phyloP scores from a whole-genome alignment of 2,329 filamentous ascomycete genomes.

The Botrytis tulipae region DNA sequence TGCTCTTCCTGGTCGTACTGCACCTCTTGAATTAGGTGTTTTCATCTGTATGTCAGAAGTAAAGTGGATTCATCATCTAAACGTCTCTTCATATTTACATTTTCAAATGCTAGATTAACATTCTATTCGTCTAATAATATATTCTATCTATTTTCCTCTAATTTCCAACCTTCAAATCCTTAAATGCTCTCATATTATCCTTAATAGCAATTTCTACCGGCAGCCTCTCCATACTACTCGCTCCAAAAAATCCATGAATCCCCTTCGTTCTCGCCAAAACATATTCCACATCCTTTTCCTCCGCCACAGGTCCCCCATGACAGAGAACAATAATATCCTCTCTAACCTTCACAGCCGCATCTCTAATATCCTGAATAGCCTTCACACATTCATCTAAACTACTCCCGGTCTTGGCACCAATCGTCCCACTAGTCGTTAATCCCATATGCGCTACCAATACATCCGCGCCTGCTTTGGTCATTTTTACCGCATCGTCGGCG shows the following conservation, averaged over 20 bases:
- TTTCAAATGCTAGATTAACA: neutral
- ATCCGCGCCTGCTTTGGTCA: slow-evolving; percentile 65
- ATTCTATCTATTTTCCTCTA: neutral
- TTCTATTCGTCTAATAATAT: neutral
- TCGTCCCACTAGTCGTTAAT: slow-evolving; percentile 61
- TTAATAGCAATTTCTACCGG: slow-evolving; percentile 67
- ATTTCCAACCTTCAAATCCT: slow-evolving; percentile 33
- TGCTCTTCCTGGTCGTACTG: neutral
- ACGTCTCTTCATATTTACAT: neutral
- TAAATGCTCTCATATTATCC: slow-evolving; percentile 55
- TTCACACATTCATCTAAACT: slow-evolving; percentile 62
- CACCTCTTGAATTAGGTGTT: neutral
- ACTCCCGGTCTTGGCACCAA: slow-evolving; percentile 61
- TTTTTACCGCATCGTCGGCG: slow-evolving; percentile 57
- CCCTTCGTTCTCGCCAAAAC: slow-evolving; percentile 59
- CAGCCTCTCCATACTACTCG: slow-evolving; percentile 67
- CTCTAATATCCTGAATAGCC: slow-evolving; percentile 61
- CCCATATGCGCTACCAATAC: slow-evolving; percentile 69
- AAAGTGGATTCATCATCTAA: neutral
- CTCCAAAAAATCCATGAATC: slow-evolving; percentile 70
- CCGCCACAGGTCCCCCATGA: slow-evolving; percentile 67
- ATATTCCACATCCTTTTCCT: slow-evolving; percentile 61
- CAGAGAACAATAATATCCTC: slow-evolving; percentile 64
- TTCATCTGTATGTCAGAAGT: neutral
- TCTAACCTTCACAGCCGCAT: slow-evolving; percentile 56